Evolutionary conservation across 2,329 filamentous ascomycete species (phyloP), one percentile per base, ranked within the genome.

Genomic region (Rhexocercosporidium sp.): DNA sequence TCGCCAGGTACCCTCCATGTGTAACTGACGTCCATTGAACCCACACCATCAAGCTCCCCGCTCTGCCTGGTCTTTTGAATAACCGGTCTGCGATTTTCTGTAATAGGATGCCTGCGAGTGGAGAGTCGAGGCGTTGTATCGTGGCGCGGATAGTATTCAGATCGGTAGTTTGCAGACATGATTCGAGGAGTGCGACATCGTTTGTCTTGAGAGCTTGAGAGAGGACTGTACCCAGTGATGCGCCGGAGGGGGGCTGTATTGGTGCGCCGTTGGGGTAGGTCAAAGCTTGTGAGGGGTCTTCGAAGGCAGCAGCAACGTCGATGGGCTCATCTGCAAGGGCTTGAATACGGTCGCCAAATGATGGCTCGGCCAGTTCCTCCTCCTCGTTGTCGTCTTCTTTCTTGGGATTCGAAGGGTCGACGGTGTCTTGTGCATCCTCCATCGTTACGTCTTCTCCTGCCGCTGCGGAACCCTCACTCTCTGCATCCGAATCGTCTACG

Each of bases 21-120:
- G 92, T 90, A 39, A 97, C 89, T 64, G 97, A 87, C 1, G 93
- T 95, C 93, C 94, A 97, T 80, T 97, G 94, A 51, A 98, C 92
- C 94, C 96, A 99, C 18, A 92, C 88, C 86, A 97, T 94, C 37
- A 99, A 87, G 76, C 90, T 92, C 61, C 94, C 94, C 16, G 96
- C 95, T 64, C 96, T 88, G 3, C 95, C 96, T 0, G 96, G 96
- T 53, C 93, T 89, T 72, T 91, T 88, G 80, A 97, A 91, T 77
- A 99, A 87, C 67, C 94, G 88, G 73, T 96, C 92, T 9, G 96
- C 93, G 61, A 99, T 86, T 79, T 93, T 94, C 75, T 90, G 89
- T 66, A 99, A 87, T 11, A 99, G 86, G 8, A 83, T 86, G 41
- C 89, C 90, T 7, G 96, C 94, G 27, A 97, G 88, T 3, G 89